Base-by-base conservation (phyloP, 169 alveolate species). In the Eimeria maxima region DNA sequence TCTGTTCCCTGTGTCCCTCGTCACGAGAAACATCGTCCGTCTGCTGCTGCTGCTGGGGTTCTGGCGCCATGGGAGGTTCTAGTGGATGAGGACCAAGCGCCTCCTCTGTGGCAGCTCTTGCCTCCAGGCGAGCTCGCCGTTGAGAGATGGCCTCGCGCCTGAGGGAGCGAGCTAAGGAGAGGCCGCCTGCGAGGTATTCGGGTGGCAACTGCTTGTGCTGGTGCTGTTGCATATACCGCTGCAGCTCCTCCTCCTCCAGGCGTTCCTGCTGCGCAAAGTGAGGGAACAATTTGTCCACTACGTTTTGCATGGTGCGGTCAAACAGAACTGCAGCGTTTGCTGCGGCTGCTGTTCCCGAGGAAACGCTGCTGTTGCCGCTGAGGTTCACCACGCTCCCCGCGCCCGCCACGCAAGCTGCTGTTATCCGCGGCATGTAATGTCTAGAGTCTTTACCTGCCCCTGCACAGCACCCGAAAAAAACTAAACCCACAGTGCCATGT, bases 211-310 rank as follows among this genome's bases (percentile, higher is more conserved):
- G 95, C 47, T 73, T 74, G 60, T 90, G 89, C 38, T 90, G 86
- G 63, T 90, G 95, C 73, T 47, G 95, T 63, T 90, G 73, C 84
- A 93, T 84, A 74, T 27, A 93, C 20, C 96, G 81, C 57, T 65
- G 76, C 76, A 95, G 95, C 86, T 90, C 95, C 93, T 88, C 95
- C 33, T 71, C 80, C 60, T 95, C 97, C 20, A 90, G 71, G 29
- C 69, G 50, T 55, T 97, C 98, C 65, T 83, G 92, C 33, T 53
- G 88, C 22, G 96, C 84, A 80, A 97, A 97, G 60, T 96, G 97
- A 20, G 98, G 98, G 67, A 97, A 95, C 27, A 97, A 80, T 89
- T 97, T 97, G 80, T 97, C 98, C 22, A 97, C 96, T 2, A 97
- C 80, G 53, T 96, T 97, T 81, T 97, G 98, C 81, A 96, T 94